Conservation (phyloP, 2,329 filamentous ascomycete species). For the Sphaerulina musiva region DNA sequence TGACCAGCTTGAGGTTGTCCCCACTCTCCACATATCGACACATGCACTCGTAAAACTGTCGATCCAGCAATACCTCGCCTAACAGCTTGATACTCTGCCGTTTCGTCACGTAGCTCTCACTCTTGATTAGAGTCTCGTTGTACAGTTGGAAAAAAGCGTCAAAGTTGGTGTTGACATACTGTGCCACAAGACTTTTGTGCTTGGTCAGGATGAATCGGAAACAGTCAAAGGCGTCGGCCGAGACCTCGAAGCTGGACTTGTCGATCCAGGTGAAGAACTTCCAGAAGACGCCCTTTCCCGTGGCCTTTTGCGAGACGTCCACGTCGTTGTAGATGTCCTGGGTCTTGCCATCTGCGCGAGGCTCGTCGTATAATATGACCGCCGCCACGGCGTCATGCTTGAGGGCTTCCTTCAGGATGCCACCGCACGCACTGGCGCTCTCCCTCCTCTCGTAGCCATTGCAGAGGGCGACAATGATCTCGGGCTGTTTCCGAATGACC, state of each 20-base stretch:
- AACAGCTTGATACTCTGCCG: slow-evolving; percentile 95
- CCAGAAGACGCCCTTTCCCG: slow-evolving; percentile 86
- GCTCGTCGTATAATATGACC: slow-evolving; percentile 88
- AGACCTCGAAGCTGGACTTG: slow-evolving; percentile 91
- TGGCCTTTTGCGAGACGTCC: slow-evolving; percentile 67
- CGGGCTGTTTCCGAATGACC: slow-evolving; percentile 76
- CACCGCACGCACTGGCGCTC: slow-evolving; percentile 84
- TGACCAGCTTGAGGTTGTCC: slow-evolving; percentile 94
- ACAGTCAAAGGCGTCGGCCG: slow-evolving; percentile 94
- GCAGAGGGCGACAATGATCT: slow-evolving; percentile 81
- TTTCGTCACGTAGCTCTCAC: slow-evolving; percentile 95
- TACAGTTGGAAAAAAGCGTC: slow-evolving; percentile 88
- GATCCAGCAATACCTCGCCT: slow-evolving; percentile 87
- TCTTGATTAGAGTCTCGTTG: slow-evolving; percentile 80
- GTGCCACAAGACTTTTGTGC: slow-evolving; percentile 84
- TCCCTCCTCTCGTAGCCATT: slow-evolving; percentile 84
- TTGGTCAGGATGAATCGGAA: slow-evolving; percentile 91
- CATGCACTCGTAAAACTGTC: slow-evolving; percentile 97
- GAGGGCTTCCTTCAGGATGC: slow-evolving; percentile 78
- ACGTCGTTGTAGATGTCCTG: slow-evolving; percentile 61
- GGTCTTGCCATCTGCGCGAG: slow-evolving; percentile 62
- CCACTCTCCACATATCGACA: slow-evolving; percentile 91
- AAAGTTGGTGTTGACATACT: slow-evolving; percentile 84
- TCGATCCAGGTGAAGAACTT: slow-evolving; percentile 97
- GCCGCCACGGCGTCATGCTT: slow-evolving; percentile 89